A percentile compares a stretch with the other conserved stretches of the same genome.
phyloP scores from a whole-genome alignment of 176 grass and related monocot species.

The Pontederia paniculata region DNA sequence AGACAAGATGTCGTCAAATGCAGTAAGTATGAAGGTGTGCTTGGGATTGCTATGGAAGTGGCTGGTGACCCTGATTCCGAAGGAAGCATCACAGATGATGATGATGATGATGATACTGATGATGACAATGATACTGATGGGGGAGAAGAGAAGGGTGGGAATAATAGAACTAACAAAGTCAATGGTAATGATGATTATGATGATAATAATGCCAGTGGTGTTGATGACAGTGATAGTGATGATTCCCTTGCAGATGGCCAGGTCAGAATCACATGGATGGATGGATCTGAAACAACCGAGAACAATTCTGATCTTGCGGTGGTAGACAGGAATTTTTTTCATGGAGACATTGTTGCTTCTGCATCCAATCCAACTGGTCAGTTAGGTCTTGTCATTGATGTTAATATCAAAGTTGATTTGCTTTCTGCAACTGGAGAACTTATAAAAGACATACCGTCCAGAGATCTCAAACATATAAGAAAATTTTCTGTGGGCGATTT shows the following conservation, averaged over 20 bases:
- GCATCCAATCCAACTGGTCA: conserved; percentile 70
- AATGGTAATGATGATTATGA: conserved; percentile 32
- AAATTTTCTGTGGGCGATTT: conserved; percentile 83
- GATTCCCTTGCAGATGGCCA: conserved; percentile 62
- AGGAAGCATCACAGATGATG: conserved; percentile 53
- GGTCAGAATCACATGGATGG: conserved; percentile 54
- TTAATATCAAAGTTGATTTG: conserved; percentile 66
- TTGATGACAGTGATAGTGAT: conserved; percentile 29
- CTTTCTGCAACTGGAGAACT: conserved; percentile 33
- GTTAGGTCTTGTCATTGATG: conserved; percentile 55
- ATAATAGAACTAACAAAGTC: conserved; percentile 1
- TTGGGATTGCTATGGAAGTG: conserved; percentile 75
- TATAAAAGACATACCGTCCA: conserved; percentile 56
- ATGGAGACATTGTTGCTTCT: conserved; percentile 77
- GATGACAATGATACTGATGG: not conserved
- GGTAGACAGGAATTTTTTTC: conserved; percentile 66
- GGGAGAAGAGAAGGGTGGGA: no score
- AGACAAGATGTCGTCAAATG: conserved; percentile 68
- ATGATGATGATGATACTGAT: conserved; percentile 42
- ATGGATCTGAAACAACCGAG: conserved; percentile 52
- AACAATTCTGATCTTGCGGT: conserved; percentile 42
- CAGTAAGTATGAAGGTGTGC: conserved; percentile 30
- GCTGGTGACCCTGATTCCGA: conserved; percentile 85
- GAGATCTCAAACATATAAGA: conserved; percentile 60
- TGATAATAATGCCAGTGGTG: conserved; percentile 28